These are phyloP conservation scores for Sutorius eximius DNA, from an alignment of 1,284 basidiomycete genomes.

Conservation along the genomic window DNA sequence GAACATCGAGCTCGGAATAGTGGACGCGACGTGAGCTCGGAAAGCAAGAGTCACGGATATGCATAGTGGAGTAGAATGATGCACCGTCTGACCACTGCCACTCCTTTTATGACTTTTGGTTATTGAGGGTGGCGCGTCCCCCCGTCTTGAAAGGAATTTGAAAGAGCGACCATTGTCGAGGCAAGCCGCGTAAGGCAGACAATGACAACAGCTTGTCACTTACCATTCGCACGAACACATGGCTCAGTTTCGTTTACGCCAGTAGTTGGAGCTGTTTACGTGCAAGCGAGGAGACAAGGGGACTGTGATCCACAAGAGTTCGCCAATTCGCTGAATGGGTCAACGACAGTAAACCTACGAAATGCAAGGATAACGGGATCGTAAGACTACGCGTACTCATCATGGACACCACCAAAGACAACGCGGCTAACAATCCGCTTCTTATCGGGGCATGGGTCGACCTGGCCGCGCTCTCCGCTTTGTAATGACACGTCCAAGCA, in stretches of 20 bases:
- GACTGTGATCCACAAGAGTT: neutral
- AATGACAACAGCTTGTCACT: slow-evolving; percentile 11
- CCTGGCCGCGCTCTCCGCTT: slow-evolving; percentile 31
- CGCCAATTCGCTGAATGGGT: neutral
- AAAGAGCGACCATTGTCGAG: slow-evolving; percentile 10
- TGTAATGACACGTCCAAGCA: slow-evolving; percentile 33
- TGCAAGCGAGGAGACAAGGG: no score
- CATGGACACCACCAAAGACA: neutral
- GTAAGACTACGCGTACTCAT: slow-evolving; percentile 3
- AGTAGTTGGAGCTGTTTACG: neutral
- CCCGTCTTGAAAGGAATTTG: slow-evolving; percentile 1
- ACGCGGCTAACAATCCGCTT: neutral
- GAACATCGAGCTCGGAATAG: slow-evolving; percentile 4
- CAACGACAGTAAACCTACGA: neutral
- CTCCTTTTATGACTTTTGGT: slow-evolving; percentile 15
- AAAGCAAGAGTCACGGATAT: neutral
- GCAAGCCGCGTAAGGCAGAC: slow-evolving; percentile 8
- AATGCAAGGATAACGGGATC: neutral
- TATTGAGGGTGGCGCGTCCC: slow-evolving; percentile 8
- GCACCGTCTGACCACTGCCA: neutral
- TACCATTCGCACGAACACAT: slow-evolving; percentile 1
- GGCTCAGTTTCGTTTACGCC: slow-evolving; percentile 1
- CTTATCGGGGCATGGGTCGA: slow-evolving; percentile 30
- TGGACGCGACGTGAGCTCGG: neutral
- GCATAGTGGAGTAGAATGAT: slow-evolving; percentile 2